phyloP scores from a whole-genome alignment of 2,329 filamentous ascomycete species.

The Pseudogymnoascus sp. region DNA sequence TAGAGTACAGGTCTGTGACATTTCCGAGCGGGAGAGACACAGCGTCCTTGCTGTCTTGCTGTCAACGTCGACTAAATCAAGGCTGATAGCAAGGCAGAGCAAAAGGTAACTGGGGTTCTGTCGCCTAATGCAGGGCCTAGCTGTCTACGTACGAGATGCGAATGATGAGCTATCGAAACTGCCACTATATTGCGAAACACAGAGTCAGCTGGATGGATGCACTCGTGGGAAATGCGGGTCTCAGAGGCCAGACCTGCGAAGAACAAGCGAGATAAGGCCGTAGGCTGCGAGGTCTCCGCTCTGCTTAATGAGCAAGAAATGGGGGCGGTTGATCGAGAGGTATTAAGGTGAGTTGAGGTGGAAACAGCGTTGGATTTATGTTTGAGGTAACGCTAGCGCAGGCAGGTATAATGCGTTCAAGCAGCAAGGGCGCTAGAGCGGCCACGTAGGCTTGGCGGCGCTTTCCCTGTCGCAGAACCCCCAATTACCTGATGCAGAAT shows the following conservation, averaged over 20 bases:
- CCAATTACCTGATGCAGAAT: neutral
- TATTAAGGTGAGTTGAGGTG: neutral
- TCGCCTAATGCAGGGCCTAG: neutral
- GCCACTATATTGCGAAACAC: neutral
- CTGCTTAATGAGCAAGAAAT: neutral
- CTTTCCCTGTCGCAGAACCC: neutral
- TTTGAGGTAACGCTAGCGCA: neutral
- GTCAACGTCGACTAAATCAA: neutral
- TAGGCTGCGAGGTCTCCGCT: neutral
- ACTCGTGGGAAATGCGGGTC: neutral
- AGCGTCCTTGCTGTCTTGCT: neutral
- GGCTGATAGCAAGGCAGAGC: neutral
- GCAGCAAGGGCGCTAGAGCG: neutral
- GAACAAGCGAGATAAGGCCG: neutral
- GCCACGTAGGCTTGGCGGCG: neutral
- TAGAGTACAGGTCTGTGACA: neutral
- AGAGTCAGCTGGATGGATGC: neutral
- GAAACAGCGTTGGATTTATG: neutral
- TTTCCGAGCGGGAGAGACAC: neutral
- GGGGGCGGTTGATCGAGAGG: neutral
- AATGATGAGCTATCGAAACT: neutral
- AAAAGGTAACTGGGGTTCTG: neutral
- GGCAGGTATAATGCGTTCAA: neutral
- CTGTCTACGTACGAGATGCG: neutral
- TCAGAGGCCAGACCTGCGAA: neutral